These are phyloP conservation scores for Colletotrichum karsti DNA, from an alignment of 2,329 filamentous ascomycete genomes.

Conservation along the genomic window DNA sequence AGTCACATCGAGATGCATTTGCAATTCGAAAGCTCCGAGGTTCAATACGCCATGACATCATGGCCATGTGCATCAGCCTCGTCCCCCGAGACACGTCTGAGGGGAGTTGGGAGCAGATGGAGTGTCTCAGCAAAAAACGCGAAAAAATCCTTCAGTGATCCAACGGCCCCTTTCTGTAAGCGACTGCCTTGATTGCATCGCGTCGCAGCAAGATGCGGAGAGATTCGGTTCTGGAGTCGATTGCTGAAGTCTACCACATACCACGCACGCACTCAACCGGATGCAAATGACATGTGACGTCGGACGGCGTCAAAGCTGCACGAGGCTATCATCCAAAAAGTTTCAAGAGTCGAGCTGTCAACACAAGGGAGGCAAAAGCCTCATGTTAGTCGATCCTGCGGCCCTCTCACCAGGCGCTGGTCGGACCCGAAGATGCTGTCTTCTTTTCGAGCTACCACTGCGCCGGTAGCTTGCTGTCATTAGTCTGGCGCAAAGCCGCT, in stretches of 20 bases:
- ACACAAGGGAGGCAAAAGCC: not conserved
- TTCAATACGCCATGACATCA: not conserved
- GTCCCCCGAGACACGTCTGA: not conserved
- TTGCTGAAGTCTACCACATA: not conserved
- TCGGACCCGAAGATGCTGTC: not conserved
- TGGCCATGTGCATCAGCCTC: not conserved
- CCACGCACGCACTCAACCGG: not conserved
- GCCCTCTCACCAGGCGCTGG: not conserved
- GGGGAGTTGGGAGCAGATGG: not conserved
- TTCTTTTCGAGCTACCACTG: not conserved
- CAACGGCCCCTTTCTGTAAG: not conserved
- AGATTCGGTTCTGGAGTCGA: not conserved
- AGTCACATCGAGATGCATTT: not conserved
- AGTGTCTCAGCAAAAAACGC: not conserved
- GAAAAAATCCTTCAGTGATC: not conserved
- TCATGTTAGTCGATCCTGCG: not conserved
- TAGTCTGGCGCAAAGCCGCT: not conserved
- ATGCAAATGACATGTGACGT: not conserved
- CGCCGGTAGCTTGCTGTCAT: not conserved
- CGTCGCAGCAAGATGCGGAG: not conserved
- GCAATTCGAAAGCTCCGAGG: not conserved
- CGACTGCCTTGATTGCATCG: not conserved
- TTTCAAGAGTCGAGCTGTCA: not conserved
- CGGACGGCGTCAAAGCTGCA: not conserved
- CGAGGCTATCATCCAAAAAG: not conserved